Conservation (phyloP, 768 basidiomycete species). For the Gyrodon lividus region DNA sequence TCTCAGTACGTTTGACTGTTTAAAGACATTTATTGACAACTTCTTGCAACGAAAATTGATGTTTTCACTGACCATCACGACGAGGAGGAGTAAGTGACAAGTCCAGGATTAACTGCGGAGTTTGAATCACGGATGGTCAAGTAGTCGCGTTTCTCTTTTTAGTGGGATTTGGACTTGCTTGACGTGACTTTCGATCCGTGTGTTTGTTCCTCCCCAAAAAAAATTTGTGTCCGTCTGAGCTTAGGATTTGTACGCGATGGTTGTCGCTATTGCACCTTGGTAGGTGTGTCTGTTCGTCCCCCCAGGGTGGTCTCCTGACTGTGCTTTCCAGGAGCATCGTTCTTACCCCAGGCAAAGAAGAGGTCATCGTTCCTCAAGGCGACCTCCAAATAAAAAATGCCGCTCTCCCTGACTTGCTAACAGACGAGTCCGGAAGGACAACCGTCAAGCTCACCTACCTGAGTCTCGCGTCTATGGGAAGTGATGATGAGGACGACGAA, state of each 20-base stretch:
- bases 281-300: conserved; percentile 30
- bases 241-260: conserved; percentile 39
- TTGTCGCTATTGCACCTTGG: conserved; percentile 67
- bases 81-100: conserved; percentile 7
- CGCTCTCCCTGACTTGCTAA: conserved; percentile 72
- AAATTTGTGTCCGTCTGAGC: conserved; percentile 18
- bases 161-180: neutral
- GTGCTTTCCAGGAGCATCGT: conserved; percentile 53
- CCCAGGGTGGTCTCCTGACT: conserved; percentile 9
- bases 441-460: conserved; percentile 66
- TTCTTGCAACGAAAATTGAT: neutral
- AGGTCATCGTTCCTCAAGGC: conserved; percentile 56
- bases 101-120: conserved; percentile 41
- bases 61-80: conserved; percentile 49
- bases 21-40: conserved; percentile 9
- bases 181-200: neutral
- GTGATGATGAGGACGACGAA: conserved; percentile 46
- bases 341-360: conserved; percentile 55
- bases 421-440: conserved; percentile 57
- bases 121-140: conserved; percentile 29
- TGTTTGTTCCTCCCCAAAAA: neutral
- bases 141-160: conserved; percentile 4
- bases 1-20: conserved; percentile 89
- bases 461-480: conserved; percentile 35
- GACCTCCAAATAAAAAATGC: conserved; percentile 83